Conservation (phyloP, 78 protist species). For the slime mould (Dictyostelium discoideum) region DNA sequence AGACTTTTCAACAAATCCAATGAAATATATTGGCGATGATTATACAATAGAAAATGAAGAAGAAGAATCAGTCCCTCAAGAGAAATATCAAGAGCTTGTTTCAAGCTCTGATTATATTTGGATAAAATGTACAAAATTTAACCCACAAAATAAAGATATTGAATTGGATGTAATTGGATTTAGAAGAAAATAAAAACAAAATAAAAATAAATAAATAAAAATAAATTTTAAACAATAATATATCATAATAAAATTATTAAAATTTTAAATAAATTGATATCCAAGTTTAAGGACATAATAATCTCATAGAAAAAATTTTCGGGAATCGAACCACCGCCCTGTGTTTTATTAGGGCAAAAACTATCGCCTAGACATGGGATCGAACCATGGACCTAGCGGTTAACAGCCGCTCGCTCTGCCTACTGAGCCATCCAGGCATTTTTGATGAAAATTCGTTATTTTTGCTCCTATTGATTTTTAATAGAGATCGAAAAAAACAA, state of each 20-base stretch:
- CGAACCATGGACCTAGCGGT: conserved; percentile 63
- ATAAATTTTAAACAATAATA: no score
- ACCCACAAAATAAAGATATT: background rate
- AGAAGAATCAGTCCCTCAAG: background rate
- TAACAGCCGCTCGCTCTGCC: conserved; percentile 70
- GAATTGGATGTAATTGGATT: background rate
- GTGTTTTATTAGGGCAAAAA: no score
- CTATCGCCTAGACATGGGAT: conserved; percentile 32
- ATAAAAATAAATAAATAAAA: no score
- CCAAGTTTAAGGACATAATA: no score
- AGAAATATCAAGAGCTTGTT: background rate
- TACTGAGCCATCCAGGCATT: conserved; percentile 50
- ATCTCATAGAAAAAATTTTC: no score
- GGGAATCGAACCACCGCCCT: no score
- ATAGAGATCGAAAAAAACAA: no score
- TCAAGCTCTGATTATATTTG: background rate
- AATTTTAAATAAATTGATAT: no score
- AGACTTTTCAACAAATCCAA: background rate
- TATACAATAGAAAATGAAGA: background rate
- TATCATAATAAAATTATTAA: no score
- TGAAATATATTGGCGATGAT: background rate
- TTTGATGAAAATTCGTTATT: background rate
- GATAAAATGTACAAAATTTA: background rate
- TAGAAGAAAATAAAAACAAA: background rate
- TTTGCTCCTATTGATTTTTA: no score